A percentile compares a stretch with the other conserved stretches of the same genome.
Evolutionary conservation across 768 basidiomycete genomes (phyloP).

Genomic region (Boletus sp.): DNA sequence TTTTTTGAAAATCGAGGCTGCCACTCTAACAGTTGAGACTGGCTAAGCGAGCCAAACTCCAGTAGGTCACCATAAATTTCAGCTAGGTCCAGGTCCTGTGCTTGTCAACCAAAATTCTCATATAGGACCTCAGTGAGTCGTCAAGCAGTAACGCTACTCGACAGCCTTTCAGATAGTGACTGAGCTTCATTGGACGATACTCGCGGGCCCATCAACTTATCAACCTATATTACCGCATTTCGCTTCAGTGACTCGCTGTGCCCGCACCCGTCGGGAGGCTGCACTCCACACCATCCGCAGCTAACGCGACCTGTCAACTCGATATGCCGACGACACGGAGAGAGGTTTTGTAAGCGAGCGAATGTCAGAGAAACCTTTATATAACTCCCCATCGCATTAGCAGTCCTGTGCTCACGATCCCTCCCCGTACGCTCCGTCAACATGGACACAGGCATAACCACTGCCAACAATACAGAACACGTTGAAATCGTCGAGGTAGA

Average conservation of each 20-base stretch:
- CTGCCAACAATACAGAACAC: conserved; percentile 8
- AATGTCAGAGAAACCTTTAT: conserved; percentile 3
- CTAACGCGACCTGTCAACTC: background rate
- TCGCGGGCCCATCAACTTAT: no score
- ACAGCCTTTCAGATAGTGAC: no score
- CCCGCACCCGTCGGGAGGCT: background rate
- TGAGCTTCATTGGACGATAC: no score
- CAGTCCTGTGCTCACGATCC: background rate
- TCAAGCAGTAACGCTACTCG: no score
- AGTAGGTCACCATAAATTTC: no score
- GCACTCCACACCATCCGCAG: background rate
- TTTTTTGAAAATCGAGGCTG: no score
- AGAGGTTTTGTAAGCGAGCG: conserved; percentile 14
- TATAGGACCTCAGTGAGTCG: no score
- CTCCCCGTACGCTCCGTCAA: background rate
- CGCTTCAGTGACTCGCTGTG: background rate
- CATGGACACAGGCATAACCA: conserved; percentile 9
- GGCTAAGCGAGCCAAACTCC: no score
- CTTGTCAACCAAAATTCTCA: no score
- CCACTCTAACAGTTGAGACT: no score
- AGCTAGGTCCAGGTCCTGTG: no score
- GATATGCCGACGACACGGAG: background rate
- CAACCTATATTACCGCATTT: background rate
- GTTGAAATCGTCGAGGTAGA: conserved; percentile 21
- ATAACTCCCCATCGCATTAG: conserved; percentile 3